Base-by-base conservation (phyloP, 495 filamentous ascomycete genomes). In the Hyaloscypha finlandica region DNA sequence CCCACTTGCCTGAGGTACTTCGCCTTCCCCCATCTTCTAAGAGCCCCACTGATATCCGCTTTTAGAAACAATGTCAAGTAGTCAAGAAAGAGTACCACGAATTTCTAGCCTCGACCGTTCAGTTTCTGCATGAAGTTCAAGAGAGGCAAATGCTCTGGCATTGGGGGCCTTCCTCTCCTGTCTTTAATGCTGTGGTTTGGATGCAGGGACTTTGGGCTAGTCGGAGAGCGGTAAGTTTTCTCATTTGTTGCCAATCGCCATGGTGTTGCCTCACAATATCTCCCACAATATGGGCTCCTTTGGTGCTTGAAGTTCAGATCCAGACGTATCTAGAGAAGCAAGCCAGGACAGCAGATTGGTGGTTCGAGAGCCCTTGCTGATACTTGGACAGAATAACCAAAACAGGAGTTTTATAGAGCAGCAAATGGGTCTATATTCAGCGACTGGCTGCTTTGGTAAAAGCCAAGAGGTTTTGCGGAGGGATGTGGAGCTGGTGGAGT, bases 401-500 rank as follows among this genome's bases (percentile, higher is more conserved):
- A 32, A 74, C 16, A 42, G 67, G 14, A 68, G 64, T 51, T 74
- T 74, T 45, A 74, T 74, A 25, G 72, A 74, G 65, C 72, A 74
- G 53, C 69, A 74, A 30, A 54, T 70, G 55, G 25, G 8, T 25
- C 22, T 74, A 1, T 74, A 70, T 63, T 37, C 16, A 1, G 39
- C 37, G 8, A 72, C 72, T 0, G 62, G 64, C 0, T 74, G 72
- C 54, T 74, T 74, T 53, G 64, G 62, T 0, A 68, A 68, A 51
- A 70, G 59, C 22, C 57, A 74, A 12, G 72, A 74, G 67, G 71
- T 74, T 39, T 33, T 74, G 33, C 66, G 68, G 30, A 64, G 70
- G 19, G 72, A 68, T 59, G 70, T 74, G 9, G 72, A 74, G 70
- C 59, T 74, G 9, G 72, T 74, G 37, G 72, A 74, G 65, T 72